Evolutionary conservation across 306 rosid genomes (phyloP).

Genomic region (Luffa acutangula): DNA sequence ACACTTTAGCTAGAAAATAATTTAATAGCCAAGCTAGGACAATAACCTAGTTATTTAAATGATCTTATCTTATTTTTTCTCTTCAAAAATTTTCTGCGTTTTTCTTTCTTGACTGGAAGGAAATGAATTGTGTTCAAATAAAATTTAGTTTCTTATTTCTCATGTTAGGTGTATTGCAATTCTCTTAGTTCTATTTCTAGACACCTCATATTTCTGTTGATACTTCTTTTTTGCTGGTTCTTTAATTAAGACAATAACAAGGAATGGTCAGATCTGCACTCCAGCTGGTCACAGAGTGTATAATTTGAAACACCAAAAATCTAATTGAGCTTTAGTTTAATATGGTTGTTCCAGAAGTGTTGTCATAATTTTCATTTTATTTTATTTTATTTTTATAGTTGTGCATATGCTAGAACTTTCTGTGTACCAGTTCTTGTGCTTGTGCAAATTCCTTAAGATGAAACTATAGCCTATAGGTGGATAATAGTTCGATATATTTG

Average conservation of each 20-base stretch:
- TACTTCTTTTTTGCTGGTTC: background rate
- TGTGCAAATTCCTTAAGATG: too few relatives aligned
- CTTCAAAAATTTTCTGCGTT: background rate
- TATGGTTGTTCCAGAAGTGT: too few relatives aligned
- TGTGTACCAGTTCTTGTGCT: too few relatives aligned
- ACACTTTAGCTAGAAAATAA: background rate
- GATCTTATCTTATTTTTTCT: too few relatives aligned
- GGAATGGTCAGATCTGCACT: background rate
- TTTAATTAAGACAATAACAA: background rate
- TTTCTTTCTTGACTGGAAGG: background rate
- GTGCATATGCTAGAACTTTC: too few relatives aligned
- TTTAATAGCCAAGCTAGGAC: background rate
- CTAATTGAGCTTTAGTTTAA: too few relatives aligned
- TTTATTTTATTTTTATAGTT: too few relatives aligned
- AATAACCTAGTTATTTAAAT: too few relatives aligned
- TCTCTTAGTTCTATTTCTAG: too few relatives aligned
- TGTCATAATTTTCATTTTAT: too few relatives aligned
- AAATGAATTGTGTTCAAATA: background rate
- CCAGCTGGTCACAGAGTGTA: background rate
- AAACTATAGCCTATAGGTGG: too few relatives aligned
- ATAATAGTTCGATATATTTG: too few relatives aligned
- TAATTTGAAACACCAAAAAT: background rate
- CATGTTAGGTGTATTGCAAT: background rate
- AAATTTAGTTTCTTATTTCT: background rate
- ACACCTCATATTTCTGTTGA: background rate